Conservation (phyloP, 2,329 filamentous ascomycete genomes). For the Aspergillus sp. region DNA sequence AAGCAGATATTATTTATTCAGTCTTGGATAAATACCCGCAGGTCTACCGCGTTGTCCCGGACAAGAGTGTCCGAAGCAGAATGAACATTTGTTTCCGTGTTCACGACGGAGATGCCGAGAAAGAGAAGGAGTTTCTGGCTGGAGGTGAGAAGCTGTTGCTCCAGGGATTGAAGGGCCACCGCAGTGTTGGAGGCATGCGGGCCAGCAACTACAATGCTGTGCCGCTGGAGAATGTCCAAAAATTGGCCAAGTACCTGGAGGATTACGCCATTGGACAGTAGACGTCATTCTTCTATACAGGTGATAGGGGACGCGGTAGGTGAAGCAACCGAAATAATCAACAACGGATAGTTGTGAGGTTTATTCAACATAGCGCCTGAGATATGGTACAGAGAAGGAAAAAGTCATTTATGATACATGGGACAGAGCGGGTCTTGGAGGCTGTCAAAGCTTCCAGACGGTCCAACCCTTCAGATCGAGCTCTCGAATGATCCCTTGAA, state of each 20-base stretch:
- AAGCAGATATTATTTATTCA: constrained; percentile 71
- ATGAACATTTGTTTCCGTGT: constrained; percentile 97
- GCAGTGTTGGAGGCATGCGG: constrained; percentile 80
- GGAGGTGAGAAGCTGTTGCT: constrained; percentile 65
- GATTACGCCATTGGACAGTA: constrained; percentile 45
- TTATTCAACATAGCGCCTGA: constrained; percentile 3
- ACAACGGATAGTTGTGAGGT: background rate
- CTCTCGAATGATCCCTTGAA: constrained; percentile 63
- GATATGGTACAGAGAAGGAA: constrained; percentile 1
- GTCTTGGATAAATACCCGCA: constrained; percentile 69
- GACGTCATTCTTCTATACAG: background rate
- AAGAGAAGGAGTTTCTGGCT: constrained; percentile 76
- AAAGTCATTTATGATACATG: background rate
- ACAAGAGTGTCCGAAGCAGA: constrained; percentile 69
- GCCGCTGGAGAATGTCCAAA: constrained; percentile 44
- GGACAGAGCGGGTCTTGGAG: background rate
- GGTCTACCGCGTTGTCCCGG: constrained; percentile 74
- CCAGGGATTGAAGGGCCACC: constrained; percentile 81
- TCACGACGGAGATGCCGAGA: constrained; percentile 57
- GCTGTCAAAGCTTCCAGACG: constrained; percentile 53
- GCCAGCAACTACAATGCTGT: constrained; percentile 89
- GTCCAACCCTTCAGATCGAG: constrained; percentile 56
- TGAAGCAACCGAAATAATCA: background rate
- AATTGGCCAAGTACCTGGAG: constrained; percentile 39
- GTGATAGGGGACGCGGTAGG: background rate